A percentile compares a stretch with the other conserved stretches of the same genome.
phyloP scores from a whole-genome alignment of 352 stramenopile species.

The Pseudoperonospora humuli region DNA sequence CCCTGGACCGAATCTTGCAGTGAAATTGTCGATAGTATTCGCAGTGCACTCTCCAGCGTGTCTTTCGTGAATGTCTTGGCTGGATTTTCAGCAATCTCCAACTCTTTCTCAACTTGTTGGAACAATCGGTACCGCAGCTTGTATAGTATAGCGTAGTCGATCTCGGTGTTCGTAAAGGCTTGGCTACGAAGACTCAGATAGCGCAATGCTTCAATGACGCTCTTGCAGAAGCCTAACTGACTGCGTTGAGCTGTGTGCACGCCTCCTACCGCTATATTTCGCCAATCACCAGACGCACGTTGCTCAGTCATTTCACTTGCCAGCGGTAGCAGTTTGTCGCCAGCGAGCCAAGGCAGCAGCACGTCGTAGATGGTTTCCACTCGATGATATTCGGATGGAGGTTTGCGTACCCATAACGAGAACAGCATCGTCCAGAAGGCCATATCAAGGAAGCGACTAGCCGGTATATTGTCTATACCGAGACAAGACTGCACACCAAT shows the following conservation, averaged over 20 bases:
- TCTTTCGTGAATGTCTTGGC: conserved; percentile 38
- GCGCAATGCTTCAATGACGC: conserved; percentile 63
- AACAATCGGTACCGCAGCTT: conserved; percentile 65
- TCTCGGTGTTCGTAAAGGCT: conserved; percentile 44
- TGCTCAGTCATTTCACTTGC: conserved; percentile 29
- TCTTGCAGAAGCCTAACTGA: conserved; percentile 79
- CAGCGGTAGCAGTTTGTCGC: conserved; percentile 61
- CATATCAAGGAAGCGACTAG: conserved; percentile 68
- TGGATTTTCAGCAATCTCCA: conserved; percentile 50
- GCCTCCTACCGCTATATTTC: conserved; percentile 21
- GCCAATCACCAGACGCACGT: conserved; percentile 19
- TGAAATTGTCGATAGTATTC: conserved; percentile 48
- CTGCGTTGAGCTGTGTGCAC: conserved; percentile 61
- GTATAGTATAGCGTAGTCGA: conserved; percentile 68
- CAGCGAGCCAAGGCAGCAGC: conserved; percentile 78
- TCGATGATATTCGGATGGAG: conserved; percentile 80
- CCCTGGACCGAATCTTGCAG: conserved; percentile 72
- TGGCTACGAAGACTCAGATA: conserved; percentile 55
- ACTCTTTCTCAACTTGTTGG: conserved; percentile 38
- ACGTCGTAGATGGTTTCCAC: conserved; percentile 87
- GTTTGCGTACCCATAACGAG: conserved; percentile 79
- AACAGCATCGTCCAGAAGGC: conserved; percentile 81
- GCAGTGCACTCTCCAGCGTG: conserved; percentile 49
- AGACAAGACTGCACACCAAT: conserved; percentile 75
- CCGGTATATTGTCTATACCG: conserved; percentile 51